Evolutionary conservation across 257 asterid species (phyloP).

Genomic region (Datura wrightii): DNA sequence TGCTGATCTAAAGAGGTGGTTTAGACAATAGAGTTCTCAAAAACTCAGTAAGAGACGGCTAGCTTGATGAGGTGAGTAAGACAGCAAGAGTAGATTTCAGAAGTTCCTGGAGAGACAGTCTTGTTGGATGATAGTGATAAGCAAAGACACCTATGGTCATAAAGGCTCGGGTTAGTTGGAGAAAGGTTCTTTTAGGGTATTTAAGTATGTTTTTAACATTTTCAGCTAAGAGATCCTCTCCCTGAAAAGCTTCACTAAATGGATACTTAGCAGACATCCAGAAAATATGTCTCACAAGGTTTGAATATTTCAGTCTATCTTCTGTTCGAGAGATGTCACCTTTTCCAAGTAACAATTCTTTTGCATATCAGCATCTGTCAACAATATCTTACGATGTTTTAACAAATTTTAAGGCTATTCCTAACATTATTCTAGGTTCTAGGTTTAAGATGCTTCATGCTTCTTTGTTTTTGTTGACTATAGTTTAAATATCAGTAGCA

Average conservation of each 20-base stretch:
- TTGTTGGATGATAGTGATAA: not conserved
- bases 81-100: not conserved
- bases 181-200: not conserved
- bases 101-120: not conserved
- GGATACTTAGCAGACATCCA: conserved; percentile 17
- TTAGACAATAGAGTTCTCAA: not conserved
- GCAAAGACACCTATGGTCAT: not conserved
- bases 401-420: not conserved
- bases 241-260: not conserved
- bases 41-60: not conserved
- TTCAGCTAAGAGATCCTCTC: not conserved
- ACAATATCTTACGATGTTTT: not conserved
- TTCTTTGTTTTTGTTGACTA: not conserved
- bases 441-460: conserved; percentile 7
- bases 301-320: not conserved
- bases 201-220: not conserved
- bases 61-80: not conserved
- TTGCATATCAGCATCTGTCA: not conserved
- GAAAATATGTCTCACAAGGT: not conserved
- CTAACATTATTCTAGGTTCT: conserved; percentile 1
- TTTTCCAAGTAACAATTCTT: not conserved
- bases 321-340: not conserved
- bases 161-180: not conserved
- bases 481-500: not conserved
- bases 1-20: not conserved